phyloP scores from a whole-genome alignment of 1,284 basidiomycete species.

The Trichosporon faecale region DNA sequence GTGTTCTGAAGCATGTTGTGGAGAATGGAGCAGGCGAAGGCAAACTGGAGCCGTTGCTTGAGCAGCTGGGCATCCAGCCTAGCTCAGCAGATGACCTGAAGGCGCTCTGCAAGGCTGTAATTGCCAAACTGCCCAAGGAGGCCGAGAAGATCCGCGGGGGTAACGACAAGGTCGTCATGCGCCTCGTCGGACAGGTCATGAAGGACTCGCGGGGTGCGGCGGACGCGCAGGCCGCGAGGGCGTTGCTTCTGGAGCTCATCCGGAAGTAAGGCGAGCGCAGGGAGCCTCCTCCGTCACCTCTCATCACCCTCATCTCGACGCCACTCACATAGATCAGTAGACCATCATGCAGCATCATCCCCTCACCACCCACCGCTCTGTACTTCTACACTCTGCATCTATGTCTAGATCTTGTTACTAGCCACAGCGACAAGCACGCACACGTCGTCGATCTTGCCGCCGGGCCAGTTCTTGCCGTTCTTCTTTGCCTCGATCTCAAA shows the following conservation, averaged over 20 bases:
- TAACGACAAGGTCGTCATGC: constrained; percentile 76
- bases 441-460: constrained; percentile 53
- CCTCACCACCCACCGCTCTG: not conserved
- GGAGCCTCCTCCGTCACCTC: no score
- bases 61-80: constrained; percentile 30
- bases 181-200: constrained; percentile 87
- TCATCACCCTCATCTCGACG: no score
- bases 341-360: not conserved
- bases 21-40: not conserved
- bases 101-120: constrained; percentile 61
- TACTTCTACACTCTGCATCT: not conserved
- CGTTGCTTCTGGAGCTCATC: constrained; percentile 41
- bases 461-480: constrained; percentile 52
- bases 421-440: not conserved
- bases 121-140: constrained; percentile 67
- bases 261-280: constrained; percentile 1
- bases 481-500: constrained; percentile 48
- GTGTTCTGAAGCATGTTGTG: constrained; percentile 62
- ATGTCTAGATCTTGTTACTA: not conserved
- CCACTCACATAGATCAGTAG: not conserved
- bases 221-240: constrained; percentile 57
- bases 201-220: constrained; percentile 73
- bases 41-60: constrained; percentile 55
- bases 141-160: constrained; percentile 67
- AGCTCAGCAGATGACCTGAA: constrained; percentile 50